A percentile compares a stretch with the other conserved stretches of the same genome.
Conservation (phyloP, 768 basidiomycete genomes). For the Suillus luteus region DNA sequence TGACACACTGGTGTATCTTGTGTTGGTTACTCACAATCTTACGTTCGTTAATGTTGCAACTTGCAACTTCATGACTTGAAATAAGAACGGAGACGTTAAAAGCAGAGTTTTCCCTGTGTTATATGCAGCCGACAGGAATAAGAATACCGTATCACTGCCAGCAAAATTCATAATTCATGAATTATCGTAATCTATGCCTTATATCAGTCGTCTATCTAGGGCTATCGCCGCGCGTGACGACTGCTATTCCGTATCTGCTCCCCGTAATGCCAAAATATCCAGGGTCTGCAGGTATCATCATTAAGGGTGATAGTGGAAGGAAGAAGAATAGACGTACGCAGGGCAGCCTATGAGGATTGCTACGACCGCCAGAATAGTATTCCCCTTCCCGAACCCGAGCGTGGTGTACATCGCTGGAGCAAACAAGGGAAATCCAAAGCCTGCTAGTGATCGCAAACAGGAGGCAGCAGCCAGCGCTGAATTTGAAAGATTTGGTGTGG, state of each 20-base stretch:
- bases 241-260: constrained; percentile 53
- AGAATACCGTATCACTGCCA: neutral
- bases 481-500: constrained; percentile 12
- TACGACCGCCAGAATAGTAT: constrained; percentile 61
- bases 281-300: constrained; percentile 36
- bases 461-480: constrained; percentile 66
- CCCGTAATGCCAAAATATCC: constrained; percentile 47
- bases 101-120: neutral
- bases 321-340: constrained; percentile 27
- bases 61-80: neutral
- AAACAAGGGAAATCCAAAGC: constrained; percentile 79
- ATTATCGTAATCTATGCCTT: neutral
- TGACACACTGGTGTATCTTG: neutral
- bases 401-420: constrained; percentile 66
- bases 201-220: neutral
- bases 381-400: constrained; percentile 70
- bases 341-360: constrained; percentile 66
- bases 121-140: neutral
- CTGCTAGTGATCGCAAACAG: constrained; percentile 62
- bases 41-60: neutral
- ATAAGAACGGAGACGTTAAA: neutral
- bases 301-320: neutral
- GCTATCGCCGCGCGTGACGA: constrained; percentile 34
- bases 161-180: neutral
- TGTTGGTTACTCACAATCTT: neutral